Base-by-base conservation (phyloP, 805 yeast species). In the Yarrowia osloensis region DNA sequence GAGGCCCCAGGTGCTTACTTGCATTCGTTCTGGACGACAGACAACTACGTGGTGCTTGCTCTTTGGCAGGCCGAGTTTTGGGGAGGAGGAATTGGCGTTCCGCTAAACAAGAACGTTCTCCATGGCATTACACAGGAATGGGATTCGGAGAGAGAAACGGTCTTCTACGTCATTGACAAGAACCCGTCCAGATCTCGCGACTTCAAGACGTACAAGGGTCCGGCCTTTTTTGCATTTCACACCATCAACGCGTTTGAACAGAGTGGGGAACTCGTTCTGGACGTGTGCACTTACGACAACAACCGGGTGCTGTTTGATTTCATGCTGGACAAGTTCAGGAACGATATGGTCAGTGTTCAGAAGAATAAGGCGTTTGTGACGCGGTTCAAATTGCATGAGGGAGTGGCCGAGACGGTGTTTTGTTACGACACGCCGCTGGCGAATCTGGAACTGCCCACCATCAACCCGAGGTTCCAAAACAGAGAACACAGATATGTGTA, bases 11-110 rank as follows among this genome's bases (percentile, higher is more conserved):
- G 63, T 8, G 8, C 19, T 12, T 57, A 57, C 7, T 13, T 57
- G 19, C 63, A 57, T 57, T 57, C 63, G 24, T 40, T 57, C 15
- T 57, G 47, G 49, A 57, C 63, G 15, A 57, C 63, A 2, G 49
- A 39, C 2, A 39, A 29, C 7, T 19, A 57, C 21, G 37, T 57
- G 13, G 29, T 57, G 6, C 13, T 57, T 12, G 63, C 49, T 40
- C 63, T 57, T n/a, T 57, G 63, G 63, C 63, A 57, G 22, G 63
- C 63, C 4, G 63, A 57, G 37, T 57, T 39, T 39, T 57, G 63
- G 63, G 63, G 39, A 26, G 49, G 49, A 21, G 63, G 63, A n/a
- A 28, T 57, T 13, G 37, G 63, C 0, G 49, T 57, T 12, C 26
- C 47, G 2, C 6, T 57, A 35, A 39, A 28, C 49, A 57, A 57